A percentile compares a stretch with the other conserved stretches of the same genome.
Evolutionary conservation across 495 filamentous ascomycete genomes (phyloP).

Genomic region (Tricharina praecox): DNA sequence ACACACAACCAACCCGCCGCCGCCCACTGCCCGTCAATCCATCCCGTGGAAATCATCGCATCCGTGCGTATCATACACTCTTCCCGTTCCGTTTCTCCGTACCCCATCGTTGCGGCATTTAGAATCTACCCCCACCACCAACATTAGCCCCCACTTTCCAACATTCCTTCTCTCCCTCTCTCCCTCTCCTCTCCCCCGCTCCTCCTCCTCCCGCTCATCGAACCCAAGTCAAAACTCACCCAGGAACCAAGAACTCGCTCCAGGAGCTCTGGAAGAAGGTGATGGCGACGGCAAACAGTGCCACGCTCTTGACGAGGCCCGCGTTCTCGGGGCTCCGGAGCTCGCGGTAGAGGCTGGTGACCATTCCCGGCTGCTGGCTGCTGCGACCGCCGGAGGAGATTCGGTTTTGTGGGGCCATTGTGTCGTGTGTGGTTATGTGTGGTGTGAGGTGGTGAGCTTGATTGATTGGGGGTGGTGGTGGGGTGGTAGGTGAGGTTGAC

Average conservation of each 20-base stretch:
- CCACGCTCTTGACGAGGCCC: slow-evolving; percentile 52
- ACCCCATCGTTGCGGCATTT: no score
- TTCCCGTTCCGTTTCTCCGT: no score
- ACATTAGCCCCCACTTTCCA: no score
- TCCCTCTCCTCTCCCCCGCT: no score
- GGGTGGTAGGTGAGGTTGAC: not conserved
- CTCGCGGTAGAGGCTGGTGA: slow-evolving; percentile 40
- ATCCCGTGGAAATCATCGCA: no score
- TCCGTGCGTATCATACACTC: no score
- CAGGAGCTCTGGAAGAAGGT: slow-evolving; percentile 3
- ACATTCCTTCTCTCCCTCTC: no score
- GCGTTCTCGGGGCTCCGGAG: slow-evolving; percentile 58
- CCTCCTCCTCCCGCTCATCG: no score
- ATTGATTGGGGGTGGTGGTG: not conserved
- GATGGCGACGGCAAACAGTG: slow-evolving; percentile 46
- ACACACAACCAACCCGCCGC: no score
- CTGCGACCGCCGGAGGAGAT: not conserved
- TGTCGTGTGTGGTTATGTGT: not conserved
- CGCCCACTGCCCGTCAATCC: no score
- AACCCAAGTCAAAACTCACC: slow-evolving; percentile 1
- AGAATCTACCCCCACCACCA: no score
- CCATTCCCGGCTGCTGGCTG: slow-evolving; percentile 29
- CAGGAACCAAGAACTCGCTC: slow-evolving; percentile 6
- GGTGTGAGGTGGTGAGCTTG: not conserved
- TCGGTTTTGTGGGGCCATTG: not conserved